A percentile compares a stretch with the other conserved stretches of the same genome.
Conservation (phyloP, 768 basidiomycete species). For the Flagelloscypha sp. region DNA sequence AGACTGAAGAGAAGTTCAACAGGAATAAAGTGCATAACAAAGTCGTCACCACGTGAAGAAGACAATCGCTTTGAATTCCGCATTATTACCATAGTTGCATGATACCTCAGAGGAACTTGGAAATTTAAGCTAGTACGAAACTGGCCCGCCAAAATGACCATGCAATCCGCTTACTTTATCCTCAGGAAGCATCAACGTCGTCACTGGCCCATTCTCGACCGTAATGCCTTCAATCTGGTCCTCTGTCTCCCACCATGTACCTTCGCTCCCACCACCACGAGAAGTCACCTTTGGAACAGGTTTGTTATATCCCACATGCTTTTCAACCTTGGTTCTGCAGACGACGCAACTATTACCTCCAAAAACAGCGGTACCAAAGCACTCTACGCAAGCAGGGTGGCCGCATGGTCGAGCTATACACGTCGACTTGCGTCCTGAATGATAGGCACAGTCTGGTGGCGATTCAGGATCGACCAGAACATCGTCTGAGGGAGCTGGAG, state of each 20-base stretch:
- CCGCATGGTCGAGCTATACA: background rate
- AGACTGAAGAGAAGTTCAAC: too few relatives aligned
- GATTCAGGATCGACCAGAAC: background rate
- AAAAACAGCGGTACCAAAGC: background rate
- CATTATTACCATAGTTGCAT: too few relatives aligned
- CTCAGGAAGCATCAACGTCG: background rate
- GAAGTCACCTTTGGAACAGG: background rate
- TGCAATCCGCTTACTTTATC: background rate
- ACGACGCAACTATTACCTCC: background rate
- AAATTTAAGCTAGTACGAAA: too few relatives aligned
- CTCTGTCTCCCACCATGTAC: background rate
- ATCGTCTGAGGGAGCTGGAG: background rate
- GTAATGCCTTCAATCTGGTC: background rate
- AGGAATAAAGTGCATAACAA: too few relatives aligned
- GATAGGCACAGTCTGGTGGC: background rate
- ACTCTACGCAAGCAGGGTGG: background rate
- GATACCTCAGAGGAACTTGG: too few relatives aligned
- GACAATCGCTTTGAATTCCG: too few relatives aligned
- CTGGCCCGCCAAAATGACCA: too few relatives aligned
- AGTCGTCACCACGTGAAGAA: too few relatives aligned
- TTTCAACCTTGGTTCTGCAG: background rate
- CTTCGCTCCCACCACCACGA: background rate
- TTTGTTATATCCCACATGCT: background rate
- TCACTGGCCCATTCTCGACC: background rate
- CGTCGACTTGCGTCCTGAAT: background rate